Evolutionary conservation across 345 rosid species (phyloP).

Genomic region (Gossypium stocksii): DNA sequence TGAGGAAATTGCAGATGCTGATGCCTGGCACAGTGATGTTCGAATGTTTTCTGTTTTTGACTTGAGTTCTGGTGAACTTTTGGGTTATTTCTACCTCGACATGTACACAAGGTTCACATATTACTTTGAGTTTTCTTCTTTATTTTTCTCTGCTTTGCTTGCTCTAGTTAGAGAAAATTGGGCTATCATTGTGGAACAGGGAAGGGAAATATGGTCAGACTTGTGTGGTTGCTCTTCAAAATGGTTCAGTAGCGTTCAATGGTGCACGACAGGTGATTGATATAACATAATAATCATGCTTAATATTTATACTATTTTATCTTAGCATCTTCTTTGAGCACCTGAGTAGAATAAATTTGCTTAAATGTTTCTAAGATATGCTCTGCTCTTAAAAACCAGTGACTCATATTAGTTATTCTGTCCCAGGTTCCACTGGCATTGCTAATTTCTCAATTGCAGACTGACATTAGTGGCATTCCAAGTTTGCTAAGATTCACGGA

Average conservation of each 20-base stretch:
- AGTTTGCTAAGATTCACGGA: conserved; percentile 74
- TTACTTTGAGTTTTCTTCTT: conserved; percentile 13
- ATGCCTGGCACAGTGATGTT: conserved; percentile 78
- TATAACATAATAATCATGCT: not conserved
- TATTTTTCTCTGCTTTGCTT: conserved; percentile 11
- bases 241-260: conserved; percentile 53
- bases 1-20: conserved; percentile 61
- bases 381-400: conserved; percentile 14
- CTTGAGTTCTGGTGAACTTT: conserved; percentile 66
- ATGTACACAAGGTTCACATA: conserved; percentile 58
- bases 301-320: not conserved
- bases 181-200: conserved; percentile 39
- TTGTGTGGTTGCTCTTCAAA: conserved; percentile 84
- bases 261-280: conserved; percentile 58
- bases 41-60: conserved; percentile 68
- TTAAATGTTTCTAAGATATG: conserved; percentile 14
- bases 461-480: conserved; percentile 39
- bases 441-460: conserved; percentile 67
- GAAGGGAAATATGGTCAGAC: conserved; percentile 81
- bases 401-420: not conserved
- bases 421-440: conserved; percentile 68
- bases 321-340: conserved; percentile 10
- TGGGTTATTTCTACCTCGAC: conserved; percentile 93
- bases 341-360: not conserved
- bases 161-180: conserved; percentile 13